Evolutionary conservation across 208 protist genomes (phyloP).

Genomic region (Acanthamoeba castellanii): DNA sequence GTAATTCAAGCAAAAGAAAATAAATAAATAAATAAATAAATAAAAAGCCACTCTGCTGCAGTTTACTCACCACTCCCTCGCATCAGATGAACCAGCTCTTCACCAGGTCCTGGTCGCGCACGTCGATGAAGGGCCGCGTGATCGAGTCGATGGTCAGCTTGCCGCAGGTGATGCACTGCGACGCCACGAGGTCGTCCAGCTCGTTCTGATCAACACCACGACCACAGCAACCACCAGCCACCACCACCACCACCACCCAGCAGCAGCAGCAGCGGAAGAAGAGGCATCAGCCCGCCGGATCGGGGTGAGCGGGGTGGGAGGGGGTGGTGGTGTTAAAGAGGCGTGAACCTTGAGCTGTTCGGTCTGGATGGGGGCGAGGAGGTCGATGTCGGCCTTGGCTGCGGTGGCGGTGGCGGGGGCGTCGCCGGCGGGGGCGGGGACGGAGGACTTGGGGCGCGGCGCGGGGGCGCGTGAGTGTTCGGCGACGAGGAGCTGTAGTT

Average conservation of each 20-base stretch:
- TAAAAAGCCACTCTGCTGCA: no score
- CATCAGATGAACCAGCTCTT: conserved; percentile 40
- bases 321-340: background rate
- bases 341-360: background rate
- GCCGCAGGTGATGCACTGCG: conserved; percentile 80
- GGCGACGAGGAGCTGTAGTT: conserved; percentile 13
- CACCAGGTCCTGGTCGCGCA: conserved; percentile 62
- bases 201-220: conserved; percentile 44
- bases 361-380: background rate
- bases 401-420: no score
- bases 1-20: no score
- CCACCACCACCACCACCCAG: background rate
- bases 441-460: background rate
- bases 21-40: no score
- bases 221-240: background rate
- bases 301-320: background rate
- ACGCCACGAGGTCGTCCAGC: conserved; percentile 77
- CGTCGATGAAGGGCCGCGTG: conserved; percentile 78
- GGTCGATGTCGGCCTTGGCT: background rate
- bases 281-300: background rate
- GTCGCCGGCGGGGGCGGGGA: background rate
- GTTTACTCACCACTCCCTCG: background rate
- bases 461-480: background rate
- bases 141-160: conserved; percentile 74
- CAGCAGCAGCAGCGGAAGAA: background rate